Evolutionary conservation across 129 eudicot species (phyloP).

Genomic region (Flaveria robusta): DNA sequence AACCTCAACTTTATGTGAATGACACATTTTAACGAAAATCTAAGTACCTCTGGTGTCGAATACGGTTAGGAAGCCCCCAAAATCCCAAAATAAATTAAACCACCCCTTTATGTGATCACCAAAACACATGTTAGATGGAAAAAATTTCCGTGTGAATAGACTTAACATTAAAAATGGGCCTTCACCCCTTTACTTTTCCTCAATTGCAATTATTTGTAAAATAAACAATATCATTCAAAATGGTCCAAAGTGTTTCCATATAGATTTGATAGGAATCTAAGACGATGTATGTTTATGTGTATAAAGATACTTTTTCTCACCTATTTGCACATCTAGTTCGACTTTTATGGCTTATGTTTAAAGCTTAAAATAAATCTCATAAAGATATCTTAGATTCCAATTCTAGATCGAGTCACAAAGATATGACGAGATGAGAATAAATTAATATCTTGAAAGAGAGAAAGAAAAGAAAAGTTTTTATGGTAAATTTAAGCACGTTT

Average conservation of each 20-base stretch:
- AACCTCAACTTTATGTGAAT: too few relatives aligned
- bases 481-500: background rate
- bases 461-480: background rate
- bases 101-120: slow-evolving; percentile 36
- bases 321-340: slow-evolving; percentile 4
- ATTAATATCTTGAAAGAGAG: background rate
- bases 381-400: background rate
- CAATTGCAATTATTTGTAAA: slow-evolving; percentile 29
- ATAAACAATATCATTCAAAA: background rate
- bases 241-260: slow-evolving; percentile 12
- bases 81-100: slow-evolving; percentile 14
- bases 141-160: slow-evolving; percentile 25
- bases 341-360: slow-evolving; percentile 10
- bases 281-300: slow-evolving; percentile 3
- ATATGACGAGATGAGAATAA: background rate
- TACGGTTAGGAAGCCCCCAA: slow-evolving; percentile 25
- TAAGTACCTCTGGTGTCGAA: background rate
- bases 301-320: background rate
- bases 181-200: slow-evolving; percentile 19
- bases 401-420: background rate
- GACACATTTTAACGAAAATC: too few relatives aligned
- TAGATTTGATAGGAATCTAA: background rate
- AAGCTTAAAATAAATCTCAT: slow-evolving; percentile 1
- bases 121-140: slow-evolving; percentile 27
- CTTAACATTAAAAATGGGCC: slow-evolving; percentile 34